These are phyloP conservation scores for Trematosphaeria pertusa DNA, from an alignment of 2,329 filamentous ascomycete genomes.

Conservation along the genomic window DNA sequence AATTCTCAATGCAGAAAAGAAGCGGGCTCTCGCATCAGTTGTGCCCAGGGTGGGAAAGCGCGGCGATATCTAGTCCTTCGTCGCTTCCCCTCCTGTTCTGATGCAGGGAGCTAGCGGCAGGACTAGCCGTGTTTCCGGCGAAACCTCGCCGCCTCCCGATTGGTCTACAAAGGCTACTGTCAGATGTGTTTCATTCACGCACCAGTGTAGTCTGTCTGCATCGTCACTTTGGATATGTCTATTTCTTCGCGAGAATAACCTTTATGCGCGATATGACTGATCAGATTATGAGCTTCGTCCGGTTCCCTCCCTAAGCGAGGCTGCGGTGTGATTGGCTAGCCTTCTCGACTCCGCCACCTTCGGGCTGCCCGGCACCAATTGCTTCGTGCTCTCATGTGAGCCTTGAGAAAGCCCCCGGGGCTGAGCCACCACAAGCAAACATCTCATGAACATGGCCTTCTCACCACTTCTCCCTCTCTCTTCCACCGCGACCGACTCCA, in stretches of 20 bases:
- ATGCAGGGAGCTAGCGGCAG: conserved; percentile 3
- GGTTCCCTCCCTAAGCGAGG: background rate
- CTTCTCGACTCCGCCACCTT: conserved; percentile 17
- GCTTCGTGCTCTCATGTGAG: conserved; percentile 4
- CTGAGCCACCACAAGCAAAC: conserved; percentile 18
- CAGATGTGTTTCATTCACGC: too few species aligned
- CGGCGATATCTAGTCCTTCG: too few species aligned
- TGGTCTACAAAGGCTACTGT: too few species aligned
- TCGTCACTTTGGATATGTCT: too few species aligned
- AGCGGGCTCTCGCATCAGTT: too few species aligned
- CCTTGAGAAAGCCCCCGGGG: conserved; percentile 13
- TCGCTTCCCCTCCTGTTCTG: background rate
- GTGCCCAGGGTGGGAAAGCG: too few species aligned
- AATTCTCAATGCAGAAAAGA: background rate
- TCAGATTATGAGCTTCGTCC: background rate
- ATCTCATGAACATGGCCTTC: conserved; percentile 5
- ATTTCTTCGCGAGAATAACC: too few species aligned
- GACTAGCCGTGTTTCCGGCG: conserved; percentile 5
- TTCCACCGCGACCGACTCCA: background rate
- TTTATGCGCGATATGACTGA: too few species aligned
- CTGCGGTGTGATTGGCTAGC: conserved; percentile 6
- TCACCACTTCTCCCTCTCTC: conserved; percentile 2
- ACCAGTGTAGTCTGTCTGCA: too few species aligned
- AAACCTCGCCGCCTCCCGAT: too few species aligned
- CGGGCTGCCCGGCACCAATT: conserved; percentile 12